phyloP scores from a whole-genome alignment of 1,284 basidiomycete species.

The Cutaneotrichosporon cavernicola region DNA sequence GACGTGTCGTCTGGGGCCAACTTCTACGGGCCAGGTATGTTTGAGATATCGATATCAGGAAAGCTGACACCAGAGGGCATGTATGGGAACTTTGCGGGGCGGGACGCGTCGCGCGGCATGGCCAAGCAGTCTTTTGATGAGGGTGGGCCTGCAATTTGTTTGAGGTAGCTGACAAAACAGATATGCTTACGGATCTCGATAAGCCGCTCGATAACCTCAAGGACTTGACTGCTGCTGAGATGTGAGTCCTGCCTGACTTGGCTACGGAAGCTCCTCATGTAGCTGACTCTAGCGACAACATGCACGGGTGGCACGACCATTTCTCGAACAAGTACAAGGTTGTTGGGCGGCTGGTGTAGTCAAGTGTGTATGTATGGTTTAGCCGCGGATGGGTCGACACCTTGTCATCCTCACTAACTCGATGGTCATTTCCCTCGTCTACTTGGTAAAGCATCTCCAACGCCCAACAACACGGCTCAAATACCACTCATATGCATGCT shows the following conservation, averaged over 20 bases:
- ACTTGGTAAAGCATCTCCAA: background rate
- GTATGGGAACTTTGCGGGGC: conserved; percentile 94
- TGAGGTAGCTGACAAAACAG: conserved; percentile 53
- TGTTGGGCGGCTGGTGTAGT: conserved; percentile 65
- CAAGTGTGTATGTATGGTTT: conserved; percentile 4
- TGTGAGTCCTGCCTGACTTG: conserved; percentile 60
- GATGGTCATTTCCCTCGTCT: too few species aligned
- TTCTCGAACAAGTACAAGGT: conserved; percentile 83
- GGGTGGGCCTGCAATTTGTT: conserved; percentile 58
- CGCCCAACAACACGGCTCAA: background rate
- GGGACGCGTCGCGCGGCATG: conserved; percentile 92
- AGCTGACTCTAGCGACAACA: conserved; percentile 67
- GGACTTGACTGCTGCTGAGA: conserved; percentile 74
- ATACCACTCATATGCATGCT: too few species aligned
- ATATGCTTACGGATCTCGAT: conserved; percentile 84
- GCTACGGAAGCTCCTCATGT: background rate
- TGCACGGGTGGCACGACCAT: conserved; percentile 88
- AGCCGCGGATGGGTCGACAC: background rate
- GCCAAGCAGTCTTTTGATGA: conserved; percentile 92
- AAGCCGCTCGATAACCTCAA: conserved; percentile 78
- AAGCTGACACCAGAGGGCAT: conserved; percentile 66
- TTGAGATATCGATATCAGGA: background rate
- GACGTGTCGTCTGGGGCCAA: conserved; percentile 82
- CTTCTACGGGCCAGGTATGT: conserved; percentile 88
- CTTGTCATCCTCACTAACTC: background rate